A percentile compares a stretch with the other conserved stretches of the same genome.
phyloP scores from a whole-genome alignment of 345 rosid species.

The Gossypium sturtianum region DNA sequence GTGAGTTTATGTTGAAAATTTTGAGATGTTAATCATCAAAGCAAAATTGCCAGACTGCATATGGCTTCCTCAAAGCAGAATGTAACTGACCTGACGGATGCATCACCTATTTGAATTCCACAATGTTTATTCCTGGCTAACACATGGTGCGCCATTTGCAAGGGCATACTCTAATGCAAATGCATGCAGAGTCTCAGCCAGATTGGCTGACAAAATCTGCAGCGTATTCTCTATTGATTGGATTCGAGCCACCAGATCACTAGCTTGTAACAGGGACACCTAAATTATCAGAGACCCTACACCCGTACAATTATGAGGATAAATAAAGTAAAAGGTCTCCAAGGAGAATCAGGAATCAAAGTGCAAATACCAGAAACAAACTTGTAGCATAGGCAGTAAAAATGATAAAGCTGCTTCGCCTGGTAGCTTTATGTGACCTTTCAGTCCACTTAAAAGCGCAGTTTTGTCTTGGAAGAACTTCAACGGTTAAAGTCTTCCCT shows the following conservation, averaged over 20 bases:
- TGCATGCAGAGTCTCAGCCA: constrained; percentile 87
- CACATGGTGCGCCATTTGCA: constrained; percentile 75
- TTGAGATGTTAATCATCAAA: too few species aligned
- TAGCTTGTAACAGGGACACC: constrained; percentile 94
- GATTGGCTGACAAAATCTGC: constrained; percentile 95
- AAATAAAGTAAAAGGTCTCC: background rate
- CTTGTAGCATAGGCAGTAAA: constrained; percentile 85
- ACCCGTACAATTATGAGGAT: background rate
- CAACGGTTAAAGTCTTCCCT: constrained; percentile 88
- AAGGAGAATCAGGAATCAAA: constrained; percentile 2
- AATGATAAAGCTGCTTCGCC: constrained; percentile 83
- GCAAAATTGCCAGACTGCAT: too few species aligned
- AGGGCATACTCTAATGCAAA: constrained; percentile 71
- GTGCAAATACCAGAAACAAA: constrained; percentile 76
- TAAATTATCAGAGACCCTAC: constrained; percentile 10
- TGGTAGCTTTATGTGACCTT: constrained; percentile 81
- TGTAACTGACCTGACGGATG: too few species aligned
- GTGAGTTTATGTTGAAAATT: too few species aligned
- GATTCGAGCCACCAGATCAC: constrained; percentile 92
- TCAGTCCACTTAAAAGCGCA: constrained; percentile 88
- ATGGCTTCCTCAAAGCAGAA: too few species aligned
- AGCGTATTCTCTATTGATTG: constrained; percentile 89
- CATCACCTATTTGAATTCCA: too few species aligned
- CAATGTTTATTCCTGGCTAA: too few species aligned
- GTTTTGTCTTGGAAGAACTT: constrained; percentile 71